Conservation (phyloP, 495 filamentous ascomycete genomes). For the Daldinia grandis region DNA sequence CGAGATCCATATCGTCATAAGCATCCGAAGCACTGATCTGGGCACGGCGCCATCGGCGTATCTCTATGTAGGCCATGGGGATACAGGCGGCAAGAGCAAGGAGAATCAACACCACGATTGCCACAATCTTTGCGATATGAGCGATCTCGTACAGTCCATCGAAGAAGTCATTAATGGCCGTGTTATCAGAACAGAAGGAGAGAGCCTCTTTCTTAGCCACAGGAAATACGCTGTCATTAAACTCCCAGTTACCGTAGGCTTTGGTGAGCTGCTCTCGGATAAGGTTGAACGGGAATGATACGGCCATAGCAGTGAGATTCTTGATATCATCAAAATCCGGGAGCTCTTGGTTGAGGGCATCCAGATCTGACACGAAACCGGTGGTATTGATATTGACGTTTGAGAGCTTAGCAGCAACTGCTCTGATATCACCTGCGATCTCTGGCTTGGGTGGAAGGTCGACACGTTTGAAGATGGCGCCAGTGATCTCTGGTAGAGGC, state of each 20-base stretch:
- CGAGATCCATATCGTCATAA: slow-evolving; percentile 83
- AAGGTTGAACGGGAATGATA: slow-evolving; percentile 79
- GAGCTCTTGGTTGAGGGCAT: slow-evolving; percentile 75
- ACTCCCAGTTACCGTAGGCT: slow-evolving; percentile 72
- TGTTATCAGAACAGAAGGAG: slow-evolving; percentile 87
- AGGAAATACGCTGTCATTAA: slow-evolving; percentile 79
- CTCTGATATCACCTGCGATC: slow-evolving; percentile 64
- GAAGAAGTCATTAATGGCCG: slow-evolving; percentile 89
- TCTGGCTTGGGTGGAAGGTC: slow-evolving; percentile 59
- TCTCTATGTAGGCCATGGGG: slow-evolving; percentile 81
- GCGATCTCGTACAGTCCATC: slow-evolving; percentile 68
- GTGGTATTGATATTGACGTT: slow-evolving; percentile 71
- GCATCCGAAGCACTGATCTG: slow-evolving; percentile 69
- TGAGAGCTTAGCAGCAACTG: slow-evolving; percentile 60
- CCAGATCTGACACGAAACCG: slow-evolving; percentile 68
- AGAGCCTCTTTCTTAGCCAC: slow-evolving; percentile 81
- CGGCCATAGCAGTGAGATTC: slow-evolving; percentile 74
- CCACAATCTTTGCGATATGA: slow-evolving; percentile 70
- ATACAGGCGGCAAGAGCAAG: slow-evolving; percentile 75
- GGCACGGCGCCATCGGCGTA: slow-evolving; percentile 78
- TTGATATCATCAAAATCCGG: slow-evolving; percentile 85
- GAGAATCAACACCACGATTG: slow-evolving; percentile 74
- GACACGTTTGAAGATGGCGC: slow-evolving; percentile 48
- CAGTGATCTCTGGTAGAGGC: slow-evolving; percentile 65
- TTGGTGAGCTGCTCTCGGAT: slow-evolving; percentile 74